Percentiles rank a stretch among this genome's conserved stretches.
Evolutionary conservation across 345 rosid species (phyloP).

Genomic region (Draba incana): DNA sequence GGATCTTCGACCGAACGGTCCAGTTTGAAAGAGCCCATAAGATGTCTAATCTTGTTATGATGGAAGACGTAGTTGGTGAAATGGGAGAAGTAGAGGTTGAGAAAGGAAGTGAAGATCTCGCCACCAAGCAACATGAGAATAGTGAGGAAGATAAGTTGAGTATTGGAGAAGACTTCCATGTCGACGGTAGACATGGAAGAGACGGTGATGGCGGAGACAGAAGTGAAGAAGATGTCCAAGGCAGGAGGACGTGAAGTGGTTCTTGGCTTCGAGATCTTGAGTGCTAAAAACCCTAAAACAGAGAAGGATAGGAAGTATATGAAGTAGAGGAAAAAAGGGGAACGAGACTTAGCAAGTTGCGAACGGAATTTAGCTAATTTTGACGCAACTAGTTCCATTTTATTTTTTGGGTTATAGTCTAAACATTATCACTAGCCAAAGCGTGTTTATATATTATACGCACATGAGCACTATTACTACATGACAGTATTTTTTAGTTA

Average conservation of each 20-base stretch:
- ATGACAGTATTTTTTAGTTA: too few species aligned
- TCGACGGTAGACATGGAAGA: constrained; percentile 82
- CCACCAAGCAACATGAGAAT: constrained; percentile 66
- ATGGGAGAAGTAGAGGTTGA: constrained; percentile 36
- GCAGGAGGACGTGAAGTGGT: constrained; percentile 40
- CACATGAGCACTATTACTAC: too few species aligned
- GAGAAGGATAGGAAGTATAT: constrained; percentile 49
- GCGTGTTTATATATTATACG: constrained; percentile 25
- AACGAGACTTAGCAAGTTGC: constrained; percentile 6
- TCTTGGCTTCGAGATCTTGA: constrained; percentile 49
- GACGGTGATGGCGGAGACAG: constrained; percentile 62
- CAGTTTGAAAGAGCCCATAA: neutral
- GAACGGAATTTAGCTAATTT: constrained; percentile 22
- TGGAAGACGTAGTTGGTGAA: constrained; percentile 24
- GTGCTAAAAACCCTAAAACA: constrained; percentile 43
- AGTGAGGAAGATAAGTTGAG: constrained; percentile 60
- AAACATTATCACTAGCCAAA: neutral
- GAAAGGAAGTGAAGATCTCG: constrained; percentile 64
- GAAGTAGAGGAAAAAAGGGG: constrained; percentile 47
- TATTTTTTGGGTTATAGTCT: neutral
- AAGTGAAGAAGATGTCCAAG: constrained; percentile 71
- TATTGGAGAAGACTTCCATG: constrained; percentile 79
- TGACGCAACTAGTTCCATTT: constrained; percentile 20
- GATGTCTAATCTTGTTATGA: constrained; percentile 23
- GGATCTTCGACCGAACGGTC: neutral